Percentiles rank a stretch among this genome's conserved stretches.
These are phyloP conservation scores for Tetrahymena borealis DNA, from an alignment of 73 alveolate genomes.

Conservation along the genomic window DNA sequence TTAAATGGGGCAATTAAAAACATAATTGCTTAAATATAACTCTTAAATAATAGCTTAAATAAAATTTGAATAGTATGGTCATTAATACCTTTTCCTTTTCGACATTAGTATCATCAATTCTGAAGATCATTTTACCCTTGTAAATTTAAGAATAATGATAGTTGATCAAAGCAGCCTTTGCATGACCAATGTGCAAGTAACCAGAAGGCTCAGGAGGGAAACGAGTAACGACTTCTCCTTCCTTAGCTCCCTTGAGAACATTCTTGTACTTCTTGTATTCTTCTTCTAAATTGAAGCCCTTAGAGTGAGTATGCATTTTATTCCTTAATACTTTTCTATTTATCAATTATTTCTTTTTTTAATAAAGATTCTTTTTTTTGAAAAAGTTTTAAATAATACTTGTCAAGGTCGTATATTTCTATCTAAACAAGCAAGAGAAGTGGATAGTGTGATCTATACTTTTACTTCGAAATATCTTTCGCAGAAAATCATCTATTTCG, in stretches of 20 bases:
- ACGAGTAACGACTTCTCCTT: slow-evolving; percentile 91
- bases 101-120: slow-evolving; percentile 99
- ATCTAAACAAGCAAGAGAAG: no score
- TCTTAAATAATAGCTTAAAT: no score
- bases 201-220: slow-evolving; percentile 96
- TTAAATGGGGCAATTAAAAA: no score
- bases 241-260: background rate
- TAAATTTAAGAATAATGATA: slow-evolving; percentile 92
- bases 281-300: background rate
- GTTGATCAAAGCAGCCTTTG: slow-evolving; percentile 96
- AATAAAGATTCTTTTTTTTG: background rate
- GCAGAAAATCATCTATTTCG: no score
- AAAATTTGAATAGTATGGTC: no score
- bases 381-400: no score
- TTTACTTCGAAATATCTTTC: no score
- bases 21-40: no score
- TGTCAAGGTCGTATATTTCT: no score
- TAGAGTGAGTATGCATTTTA: background rate
- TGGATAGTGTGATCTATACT: no score
- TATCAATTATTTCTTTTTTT: background rate
- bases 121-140: slow-evolving; percentile 92
- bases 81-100: slow-evolving; percentile 65
- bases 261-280: background rate
- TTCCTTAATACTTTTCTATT: background rate
- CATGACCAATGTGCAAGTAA: slow-evolving; percentile 95